A percentile compares a stretch with the other conserved stretches of the same genome.
These are phyloP conservation scores for Globisporangium sylvaticum DNA, from an alignment of 352 stramenopile genomes.

Conservation along the genomic window DNA sequence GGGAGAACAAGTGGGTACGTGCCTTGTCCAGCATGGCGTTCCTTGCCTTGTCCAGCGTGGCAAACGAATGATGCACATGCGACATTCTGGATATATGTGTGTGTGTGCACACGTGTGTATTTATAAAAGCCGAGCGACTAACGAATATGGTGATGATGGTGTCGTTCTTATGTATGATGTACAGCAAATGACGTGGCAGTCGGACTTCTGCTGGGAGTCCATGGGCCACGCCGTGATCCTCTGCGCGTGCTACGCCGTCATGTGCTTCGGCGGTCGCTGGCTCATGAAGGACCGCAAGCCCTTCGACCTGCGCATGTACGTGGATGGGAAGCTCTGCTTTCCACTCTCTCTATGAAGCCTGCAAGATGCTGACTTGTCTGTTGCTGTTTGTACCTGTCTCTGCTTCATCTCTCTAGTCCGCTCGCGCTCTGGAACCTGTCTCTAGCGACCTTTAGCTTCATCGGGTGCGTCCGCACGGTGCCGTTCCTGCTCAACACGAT, in stretches of 20 bases:
- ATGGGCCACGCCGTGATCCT: conserved; percentile 53
- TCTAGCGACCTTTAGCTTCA: conserved; percentile 74
- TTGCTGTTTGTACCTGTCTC: too few relatives aligned
- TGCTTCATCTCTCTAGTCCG: conserved; percentile 26
- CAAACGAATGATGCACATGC: conserved; percentile 1
- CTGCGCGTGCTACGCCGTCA: conserved; percentile 60
- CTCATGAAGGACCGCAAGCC: conserved; percentile 77
- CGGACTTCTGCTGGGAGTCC: conserved; percentile 63
- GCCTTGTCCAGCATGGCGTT: neutral
- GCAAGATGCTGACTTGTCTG: too few relatives aligned
- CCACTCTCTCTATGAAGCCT: too few relatives aligned
- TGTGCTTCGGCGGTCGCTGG: conserved; percentile 76
- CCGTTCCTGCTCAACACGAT: conserved; percentile 85
- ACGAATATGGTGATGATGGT: neutral
- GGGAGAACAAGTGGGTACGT: conserved; percentile 66
- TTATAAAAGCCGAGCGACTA: neutral
- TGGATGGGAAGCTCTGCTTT: too few relatives aligned
- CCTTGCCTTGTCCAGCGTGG: neutral
- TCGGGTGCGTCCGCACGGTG: conserved; percentile 68
- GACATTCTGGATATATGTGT: neutral
- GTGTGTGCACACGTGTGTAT: too few relatives aligned
- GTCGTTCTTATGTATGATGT: too few relatives aligned
- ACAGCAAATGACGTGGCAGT: conserved; percentile 63
- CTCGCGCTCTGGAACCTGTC: conserved; percentile 80
- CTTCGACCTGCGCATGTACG: conserved; percentile 74